These are phyloP conservation scores for Lachnellula suecica DNA, from an alignment of 2,329 filamentous ascomycete genomes.

Conservation along the genomic window DNA sequence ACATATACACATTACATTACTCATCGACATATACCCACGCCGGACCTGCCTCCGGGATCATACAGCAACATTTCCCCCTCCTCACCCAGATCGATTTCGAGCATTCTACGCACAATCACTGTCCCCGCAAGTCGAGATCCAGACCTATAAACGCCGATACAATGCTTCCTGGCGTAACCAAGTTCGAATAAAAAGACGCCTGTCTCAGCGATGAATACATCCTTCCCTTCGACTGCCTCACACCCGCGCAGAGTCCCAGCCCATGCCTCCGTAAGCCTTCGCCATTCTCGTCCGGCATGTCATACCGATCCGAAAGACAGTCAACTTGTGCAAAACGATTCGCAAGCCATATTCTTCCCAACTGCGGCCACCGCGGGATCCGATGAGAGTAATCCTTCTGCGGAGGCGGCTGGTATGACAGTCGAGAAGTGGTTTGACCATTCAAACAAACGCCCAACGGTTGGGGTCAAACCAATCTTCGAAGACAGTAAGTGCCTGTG, in stretches of 20 bases:
- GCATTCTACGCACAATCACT: too few species aligned
- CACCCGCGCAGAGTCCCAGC: slow-evolving; percentile 26
- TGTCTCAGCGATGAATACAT: background rate
- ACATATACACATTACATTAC: too few species aligned
- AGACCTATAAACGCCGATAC: too few species aligned
- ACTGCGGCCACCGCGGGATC: slow-evolving; percentile 7
- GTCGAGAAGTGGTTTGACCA: slow-evolving; percentile 28
- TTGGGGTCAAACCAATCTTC: slow-evolving; percentile 6
- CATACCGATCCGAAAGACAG: background rate
- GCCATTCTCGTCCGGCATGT: slow-evolving; percentile 6
- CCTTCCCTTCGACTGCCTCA: background rate
- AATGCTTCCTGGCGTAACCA: slow-evolving; percentile 2
- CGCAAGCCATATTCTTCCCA: background rate
- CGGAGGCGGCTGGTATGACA: slow-evolving; percentile 11
- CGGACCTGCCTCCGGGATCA: too few species aligned
- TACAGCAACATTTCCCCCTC: too few species aligned
- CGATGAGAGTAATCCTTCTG: slow-evolving; percentile 19
- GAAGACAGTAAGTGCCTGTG: slow-evolving; percentile 24
- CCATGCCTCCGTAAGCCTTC: slow-evolving; percentile 24
- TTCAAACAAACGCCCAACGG: slow-evolving; percentile 22
- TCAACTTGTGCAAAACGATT: background rate
- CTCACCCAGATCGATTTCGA: too few species aligned
- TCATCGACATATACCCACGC: too few species aligned
- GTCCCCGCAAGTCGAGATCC: too few species aligned
- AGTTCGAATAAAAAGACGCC: background rate